Evolutionary conservation across 306 rosid genomes (phyloP).

Genomic region (Glycine latifolia): DNA sequence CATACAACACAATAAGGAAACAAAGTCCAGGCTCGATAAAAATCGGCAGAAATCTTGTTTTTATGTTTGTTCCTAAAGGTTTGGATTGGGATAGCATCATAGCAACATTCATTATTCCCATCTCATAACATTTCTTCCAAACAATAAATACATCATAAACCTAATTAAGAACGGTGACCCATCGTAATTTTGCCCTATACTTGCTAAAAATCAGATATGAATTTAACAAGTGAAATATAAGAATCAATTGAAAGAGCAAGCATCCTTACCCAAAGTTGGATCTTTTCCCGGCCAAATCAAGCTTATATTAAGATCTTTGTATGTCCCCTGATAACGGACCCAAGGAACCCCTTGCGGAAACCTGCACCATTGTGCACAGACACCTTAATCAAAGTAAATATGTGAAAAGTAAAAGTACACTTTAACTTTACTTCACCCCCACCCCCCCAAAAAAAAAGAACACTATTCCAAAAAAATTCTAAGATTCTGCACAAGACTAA

Average conservation of each 20-base stretch:
- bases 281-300: conserved; percentile 96
- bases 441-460: too few relatives aligned
- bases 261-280: conserved; percentile 63
- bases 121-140: background rate
- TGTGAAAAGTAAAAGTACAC: background rate
- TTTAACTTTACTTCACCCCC: background rate
- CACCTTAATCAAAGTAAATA: conserved; percentile 38
- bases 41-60: conserved; percentile 6
- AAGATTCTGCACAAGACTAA: background rate
- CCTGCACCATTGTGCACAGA: conserved; percentile 54
- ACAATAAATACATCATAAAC: conserved; percentile 9
- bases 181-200: background rate
- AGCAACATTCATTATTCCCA: conserved; percentile 26
- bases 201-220: conserved; percentile 16
- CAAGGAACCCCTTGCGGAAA: conserved; percentile 87
- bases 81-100: conserved; percentile 13
- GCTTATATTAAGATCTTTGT: conserved; percentile 73
- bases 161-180: background rate
- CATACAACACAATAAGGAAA: conserved; percentile 27
- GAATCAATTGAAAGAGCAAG: conserved; percentile 15
- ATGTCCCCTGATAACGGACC: conserved; percentile 79
- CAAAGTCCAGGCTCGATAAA: conserved; percentile 9
- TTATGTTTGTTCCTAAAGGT: background rate
- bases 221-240: background rate
- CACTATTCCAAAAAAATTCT: background rate